Conservation (phyloP, 768 basidiomycete species). For the Suillus weaverae region DNA sequence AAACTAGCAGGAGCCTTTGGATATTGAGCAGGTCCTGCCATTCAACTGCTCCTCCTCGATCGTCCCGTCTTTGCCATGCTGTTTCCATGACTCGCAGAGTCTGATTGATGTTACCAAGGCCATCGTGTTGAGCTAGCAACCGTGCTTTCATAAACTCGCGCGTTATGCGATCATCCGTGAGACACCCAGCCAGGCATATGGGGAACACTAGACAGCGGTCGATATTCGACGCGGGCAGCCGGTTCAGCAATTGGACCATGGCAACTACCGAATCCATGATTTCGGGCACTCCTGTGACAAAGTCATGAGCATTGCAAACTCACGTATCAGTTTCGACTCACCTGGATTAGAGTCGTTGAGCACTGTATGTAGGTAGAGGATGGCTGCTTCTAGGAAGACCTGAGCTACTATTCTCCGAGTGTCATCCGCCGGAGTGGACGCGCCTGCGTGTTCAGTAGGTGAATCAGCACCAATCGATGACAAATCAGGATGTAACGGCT, state of each 20-base stretch:
- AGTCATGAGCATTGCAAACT: conserved; percentile 6
- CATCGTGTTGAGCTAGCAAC: conserved; percentile 53
- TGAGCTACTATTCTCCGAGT: conserved; percentile 48
- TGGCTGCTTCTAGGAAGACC: conserved; percentile 65
- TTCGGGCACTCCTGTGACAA: conserved; percentile 62
- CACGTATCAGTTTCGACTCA: conserved; percentile 33
- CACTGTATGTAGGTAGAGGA: conserved; percentile 70
- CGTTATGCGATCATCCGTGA: conserved; percentile 62
- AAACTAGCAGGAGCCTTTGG: conserved; percentile 34
- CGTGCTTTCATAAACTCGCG: conserved; percentile 61
- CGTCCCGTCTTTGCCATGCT: conserved; percentile 68
- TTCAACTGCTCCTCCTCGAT: conserved; percentile 51
- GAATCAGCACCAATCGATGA: conserved; percentile 9
- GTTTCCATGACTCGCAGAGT: conserved; percentile 63
- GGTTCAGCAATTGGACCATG: conserved; percentile 53
- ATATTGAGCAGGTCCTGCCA: conserved; percentile 53
- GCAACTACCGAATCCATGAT: conserved; percentile 57
- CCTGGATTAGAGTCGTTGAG: conserved; percentile 70
- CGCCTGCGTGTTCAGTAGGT: conserved; percentile 30
- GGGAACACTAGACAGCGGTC: conserved; percentile 75
- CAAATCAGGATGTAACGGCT: conserved; percentile 45
- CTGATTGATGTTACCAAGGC: conserved; percentile 60
- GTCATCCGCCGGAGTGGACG: conserved; percentile 36
- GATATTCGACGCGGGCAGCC: conserved; percentile 54
- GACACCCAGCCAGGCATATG: conserved; percentile 69